Evolutionary conservation across 805 yeast species (phyloP).

Genomic region (Yarrowia hollandica): DNA sequence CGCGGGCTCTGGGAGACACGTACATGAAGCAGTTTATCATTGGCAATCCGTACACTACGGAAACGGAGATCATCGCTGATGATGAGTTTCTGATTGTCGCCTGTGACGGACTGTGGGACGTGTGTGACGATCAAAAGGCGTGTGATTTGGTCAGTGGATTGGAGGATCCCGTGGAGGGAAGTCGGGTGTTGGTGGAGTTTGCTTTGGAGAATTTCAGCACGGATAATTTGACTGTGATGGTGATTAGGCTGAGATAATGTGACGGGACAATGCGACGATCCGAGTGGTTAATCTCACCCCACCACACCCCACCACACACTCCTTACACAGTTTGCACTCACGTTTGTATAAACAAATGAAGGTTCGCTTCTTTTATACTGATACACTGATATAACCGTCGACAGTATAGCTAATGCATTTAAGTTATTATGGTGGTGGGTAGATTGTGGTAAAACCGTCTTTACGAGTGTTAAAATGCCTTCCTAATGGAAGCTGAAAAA

Average conservation of each 20-base stretch:
- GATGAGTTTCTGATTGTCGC: conserved; percentile 87
- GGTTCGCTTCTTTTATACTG: too few species aligned
- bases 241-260: conserved; percentile 54
- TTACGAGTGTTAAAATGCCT: too few species aligned
- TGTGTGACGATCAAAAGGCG: conserved; percentile 79
- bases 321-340: too few species aligned
- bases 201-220: conserved; percentile 81
- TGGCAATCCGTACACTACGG: conserved; percentile 89
- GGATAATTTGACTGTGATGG: conserved; percentile 93
- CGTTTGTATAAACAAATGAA: too few species aligned
- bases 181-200: conserved; percentile 61
- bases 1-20: conserved; percentile 90
- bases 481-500: too few species aligned
- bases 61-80: conserved; percentile 63
- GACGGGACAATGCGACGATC: too few species aligned
- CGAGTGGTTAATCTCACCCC: too few species aligned
- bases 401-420: neutral
- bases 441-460: too few species aligned
- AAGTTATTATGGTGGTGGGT: too few species aligned
- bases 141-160: conserved; percentile 64
- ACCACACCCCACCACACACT: too few species aligned
- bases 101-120: conserved; percentile 98
- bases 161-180: conserved; percentile 62
- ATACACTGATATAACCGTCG: too few species aligned
- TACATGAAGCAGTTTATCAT: conserved; percentile 86